phyloP scores from a whole-genome alignment of 140 eudicot species.

The Flaveria floridana region DNA sequence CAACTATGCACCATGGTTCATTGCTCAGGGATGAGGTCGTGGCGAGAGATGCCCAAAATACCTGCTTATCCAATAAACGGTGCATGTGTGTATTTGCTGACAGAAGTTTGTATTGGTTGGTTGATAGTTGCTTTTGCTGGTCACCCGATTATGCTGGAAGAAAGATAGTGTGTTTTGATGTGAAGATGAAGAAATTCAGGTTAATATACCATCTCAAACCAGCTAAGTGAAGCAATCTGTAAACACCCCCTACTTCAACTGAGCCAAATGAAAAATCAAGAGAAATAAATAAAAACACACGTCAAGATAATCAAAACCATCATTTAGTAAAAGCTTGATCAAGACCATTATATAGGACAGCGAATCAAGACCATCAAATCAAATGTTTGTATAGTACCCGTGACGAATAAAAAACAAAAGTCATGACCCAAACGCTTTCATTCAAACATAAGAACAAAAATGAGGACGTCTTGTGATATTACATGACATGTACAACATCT shows the following conservation, averaged over 20 bases:
- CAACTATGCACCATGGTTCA: constrained; percentile 15
- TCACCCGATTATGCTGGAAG: too few species aligned
- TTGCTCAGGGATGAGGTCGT: not conserved
- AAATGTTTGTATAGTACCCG: not conserved
- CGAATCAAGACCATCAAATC: not conserved
- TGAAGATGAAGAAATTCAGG: too few species aligned
- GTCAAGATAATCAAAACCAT: not conserved
- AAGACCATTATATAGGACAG: not conserved
- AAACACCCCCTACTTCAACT: too few species aligned
- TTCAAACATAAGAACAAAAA: constrained; percentile 12
- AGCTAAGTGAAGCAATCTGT: too few species aligned
- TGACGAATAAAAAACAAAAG: not conserved
- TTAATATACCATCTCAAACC: too few species aligned
- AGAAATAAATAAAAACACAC: too few species aligned
- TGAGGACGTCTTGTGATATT: constrained; percentile 1
- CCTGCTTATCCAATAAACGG: not conserved
- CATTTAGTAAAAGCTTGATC: not conserved
- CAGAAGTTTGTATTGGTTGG: constrained; percentile 21
- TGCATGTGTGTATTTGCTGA: constrained; percentile 15
- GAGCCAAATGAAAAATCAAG: too few species aligned
- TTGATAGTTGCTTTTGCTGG: not conserved
- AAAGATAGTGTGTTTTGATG: too few species aligned
- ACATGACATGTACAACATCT: constrained; percentile 28
- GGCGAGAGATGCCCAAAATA: constrained; percentile 5
- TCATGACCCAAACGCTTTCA: not conserved